Evolutionary conservation across 2,329 filamentous ascomycete genomes (phyloP), one percentile per base, ranked within the genome.

Genomic region (Sarocladium kiliense): DNA sequence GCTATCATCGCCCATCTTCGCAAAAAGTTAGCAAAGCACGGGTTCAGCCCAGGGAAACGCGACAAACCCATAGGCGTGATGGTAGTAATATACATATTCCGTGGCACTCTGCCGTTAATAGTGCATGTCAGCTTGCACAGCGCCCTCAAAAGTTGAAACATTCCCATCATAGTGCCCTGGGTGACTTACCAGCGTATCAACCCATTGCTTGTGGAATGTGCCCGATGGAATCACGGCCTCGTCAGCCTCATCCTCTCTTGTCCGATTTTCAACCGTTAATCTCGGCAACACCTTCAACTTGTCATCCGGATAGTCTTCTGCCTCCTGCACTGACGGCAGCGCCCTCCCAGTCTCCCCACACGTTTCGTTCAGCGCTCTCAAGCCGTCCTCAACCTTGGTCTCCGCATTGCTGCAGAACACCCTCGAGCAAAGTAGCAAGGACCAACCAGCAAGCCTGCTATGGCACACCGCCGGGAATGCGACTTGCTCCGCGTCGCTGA

Each of bases 401-500:
- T 66, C 64, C 1, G 58, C 62, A 2, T 58, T 57, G 27, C 59
- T 59, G 57, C 74, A 76, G 60, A 72, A 69, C 2, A 67, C 58
- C 3, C 63, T 58, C 11, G 71, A 44, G 36, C 75, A 77, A 0
- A 76, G 56, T 16, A 70, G 74, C 9, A 74, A 58, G 2, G 72
- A 74, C 1, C 59, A 7, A 2, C 67, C 58, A 1, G 60, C 58
- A 26, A 66, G 58, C 0, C 55, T 59, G 30, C 69, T 73, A 27
- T 63, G 57, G 55, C 72, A 74, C 1, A 60, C 57, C 5, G 58
- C 54, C 7, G 59, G 59, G 5, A 61, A 60, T 18, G 59, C 56
- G 3, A 60, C 57, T 16, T 55, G 27, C 3, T 61, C 57, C 41
- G 61, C 59, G 49, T 73, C 71, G 51, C 61, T 60, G 56, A 72